phyloP scores from a whole-genome alignment of 331 rosid species.

The Cucumis variabilis region DNA sequence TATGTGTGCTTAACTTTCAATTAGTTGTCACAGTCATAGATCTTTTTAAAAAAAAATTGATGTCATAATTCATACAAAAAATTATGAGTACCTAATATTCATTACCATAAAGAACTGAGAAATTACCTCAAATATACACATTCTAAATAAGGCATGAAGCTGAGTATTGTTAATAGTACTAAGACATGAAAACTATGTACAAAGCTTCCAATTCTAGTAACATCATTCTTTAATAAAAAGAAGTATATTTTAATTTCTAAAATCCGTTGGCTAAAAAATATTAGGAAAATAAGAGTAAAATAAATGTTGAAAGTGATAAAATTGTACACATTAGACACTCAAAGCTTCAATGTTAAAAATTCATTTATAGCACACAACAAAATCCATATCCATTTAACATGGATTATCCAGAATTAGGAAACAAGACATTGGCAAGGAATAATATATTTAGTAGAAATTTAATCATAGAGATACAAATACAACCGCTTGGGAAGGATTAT shows the following conservation, averaged over 20 bases:
- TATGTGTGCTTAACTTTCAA: no score
- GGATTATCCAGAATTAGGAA: not conserved
- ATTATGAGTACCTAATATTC: not conserved
- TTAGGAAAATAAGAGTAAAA: not conserved
- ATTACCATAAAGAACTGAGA: not conserved
- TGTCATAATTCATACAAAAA: no score
- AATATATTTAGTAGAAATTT: not conserved
- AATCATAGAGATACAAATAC: not conserved
- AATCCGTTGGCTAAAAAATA: not conserved
- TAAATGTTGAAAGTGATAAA: not conserved
- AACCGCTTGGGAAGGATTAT: not conserved
- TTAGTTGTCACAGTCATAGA: no score
- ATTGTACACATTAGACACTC: not conserved
- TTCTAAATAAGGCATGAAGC: not conserved
- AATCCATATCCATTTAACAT: not conserved
- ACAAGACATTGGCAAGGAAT: not conserved
- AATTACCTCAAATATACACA: not conserved
- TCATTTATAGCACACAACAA: not conserved
- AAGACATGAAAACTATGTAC: not conserved
- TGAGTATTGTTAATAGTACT: not conserved
- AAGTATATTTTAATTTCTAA: not conserved
- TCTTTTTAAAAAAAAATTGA: no score
- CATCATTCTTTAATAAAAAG: not conserved
- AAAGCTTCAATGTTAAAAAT: not conserved
- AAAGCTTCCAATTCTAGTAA: not conserved